These are phyloP conservation scores for Oryza australiensis DNA, from an alignment of 176 grass and related monocot genomes.

Conservation along the genomic window DNA sequence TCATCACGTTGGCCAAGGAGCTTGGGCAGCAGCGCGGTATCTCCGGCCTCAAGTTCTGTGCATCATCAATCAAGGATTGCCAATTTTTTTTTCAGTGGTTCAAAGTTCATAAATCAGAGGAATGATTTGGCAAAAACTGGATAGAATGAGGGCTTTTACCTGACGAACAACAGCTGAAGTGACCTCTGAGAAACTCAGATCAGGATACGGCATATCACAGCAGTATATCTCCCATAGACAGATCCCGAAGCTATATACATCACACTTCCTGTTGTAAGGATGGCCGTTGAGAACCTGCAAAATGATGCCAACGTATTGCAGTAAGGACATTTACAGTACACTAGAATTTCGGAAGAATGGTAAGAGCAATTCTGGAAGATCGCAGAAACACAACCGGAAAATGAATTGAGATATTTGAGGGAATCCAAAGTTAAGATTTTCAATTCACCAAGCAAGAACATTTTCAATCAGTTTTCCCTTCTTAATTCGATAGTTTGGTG, in stretches of 20 bases:
- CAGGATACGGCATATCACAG: constrained; percentile 98
- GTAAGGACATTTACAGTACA: not conserved
- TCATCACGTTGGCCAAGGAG: constrained; percentile 87
- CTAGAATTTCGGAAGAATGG: not conserved
- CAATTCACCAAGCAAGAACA: constrained; percentile 1
- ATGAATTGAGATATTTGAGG: not conserved
- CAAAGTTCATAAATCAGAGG: constrained; percentile 11
- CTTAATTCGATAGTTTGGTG: not conserved
- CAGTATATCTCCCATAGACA: constrained; percentile 99
- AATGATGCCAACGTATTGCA: constrained; percentile 24
- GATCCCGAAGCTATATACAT: constrained; percentile 98
- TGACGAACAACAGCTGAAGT: constrained; percentile 97
- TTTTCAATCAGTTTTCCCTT: not conserved
- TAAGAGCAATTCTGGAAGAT: not conserved
- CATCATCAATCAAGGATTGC: constrained; percentile 1
- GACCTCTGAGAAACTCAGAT: constrained; percentile 96
- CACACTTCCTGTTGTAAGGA: constrained; percentile 97
- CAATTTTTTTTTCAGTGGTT: not conserved
- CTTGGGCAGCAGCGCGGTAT: constrained; percentile 96
- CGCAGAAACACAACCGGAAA: not conserved
- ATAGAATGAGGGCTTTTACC: constrained; percentile 42
- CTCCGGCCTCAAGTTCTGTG: constrained; percentile 96
- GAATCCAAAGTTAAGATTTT: not conserved
- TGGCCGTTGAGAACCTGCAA: constrained; percentile 92
- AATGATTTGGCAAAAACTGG: not conserved